Evolutionary conservation across 106 monocot genomes (phyloP), one percentile per base, ranked within the genome.

Genomic region (Acorus gramineus): DNA sequence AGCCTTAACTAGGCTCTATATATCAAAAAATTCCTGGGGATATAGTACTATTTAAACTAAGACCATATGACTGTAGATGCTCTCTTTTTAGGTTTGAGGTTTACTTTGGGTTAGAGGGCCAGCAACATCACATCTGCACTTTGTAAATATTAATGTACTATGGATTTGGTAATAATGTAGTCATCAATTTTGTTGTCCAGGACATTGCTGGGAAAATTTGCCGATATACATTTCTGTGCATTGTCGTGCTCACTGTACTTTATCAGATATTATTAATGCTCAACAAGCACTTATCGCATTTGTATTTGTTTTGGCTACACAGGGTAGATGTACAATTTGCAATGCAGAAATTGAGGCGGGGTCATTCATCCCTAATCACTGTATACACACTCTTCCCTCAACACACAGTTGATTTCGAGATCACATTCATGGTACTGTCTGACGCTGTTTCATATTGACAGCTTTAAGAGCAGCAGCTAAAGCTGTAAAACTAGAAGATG

Each of bases 401-500:
- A 46, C 11, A 51, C 10, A 69, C 59, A 2, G 28, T 4, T 5
- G 11, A 5, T 43, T 56, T 50, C 42, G 4, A 11, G 57, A 47
- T n/a, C 56, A 28, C 14, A 56, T 56, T 56, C 47, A 44, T 11
- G 8, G 42, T 28, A 42, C 14, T 44, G 46, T 57, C 5, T 55
- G 12, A 5, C 2, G 12, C 4, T 69, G 14, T 48, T 42, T 3
- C 64, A 62, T 50, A 64, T 67, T 71, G 65, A 56, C 62, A 93
- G 93, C 93, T 79, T 61, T 93, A 52, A 81, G 89, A 84, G 83
- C 79, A 73, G 93, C 86, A 50, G 89, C 93, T 61, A 60, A 62
- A 47, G 76, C 80, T 7, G 81, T 93, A 50, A 93, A 81, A 67
- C 62, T 69, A 66, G 85, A 89, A 65, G 89, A 89, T 81, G 93